Conservation (phyloP, 352 stramenopile species). For the Globisporangium abappressorium region DNA sequence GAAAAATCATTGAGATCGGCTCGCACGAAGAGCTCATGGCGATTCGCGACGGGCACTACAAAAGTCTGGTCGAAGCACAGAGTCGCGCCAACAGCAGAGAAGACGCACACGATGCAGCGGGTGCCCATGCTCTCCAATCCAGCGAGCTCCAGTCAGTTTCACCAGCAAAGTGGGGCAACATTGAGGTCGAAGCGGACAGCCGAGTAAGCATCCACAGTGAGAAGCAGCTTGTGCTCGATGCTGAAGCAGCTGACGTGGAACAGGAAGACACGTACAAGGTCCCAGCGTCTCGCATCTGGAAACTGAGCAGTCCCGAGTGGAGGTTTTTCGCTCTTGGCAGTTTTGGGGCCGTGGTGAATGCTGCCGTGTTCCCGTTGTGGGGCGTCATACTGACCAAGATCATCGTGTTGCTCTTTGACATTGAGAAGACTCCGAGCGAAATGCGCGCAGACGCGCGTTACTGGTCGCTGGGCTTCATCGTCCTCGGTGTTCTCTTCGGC, state of each 20-base stretch:
- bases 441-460: slow-evolving; percentile 30
- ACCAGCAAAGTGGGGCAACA: neutral
- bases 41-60: slow-evolving; percentile 44
- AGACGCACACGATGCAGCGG: neutral
- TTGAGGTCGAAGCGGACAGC: slow-evolving; percentile 1
- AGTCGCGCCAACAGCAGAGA: neutral
- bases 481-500: slow-evolving; percentile 36
- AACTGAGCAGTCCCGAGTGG: slow-evolving; percentile 39
- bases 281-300: slow-evolving; percentile 37
- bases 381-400: slow-evolving; percentile 56
- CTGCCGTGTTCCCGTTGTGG: slow-evolving; percentile 40
- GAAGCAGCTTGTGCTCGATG: slow-evolving; percentile 27
- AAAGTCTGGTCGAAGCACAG: slow-evolving; percentile 26
- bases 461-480: slow-evolving; percentile 34
- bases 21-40: slow-evolving; percentile 91
- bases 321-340: slow-evolving; percentile 40
- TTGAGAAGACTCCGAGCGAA: slow-evolving; percentile 21
- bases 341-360: slow-evolving; percentile 38
- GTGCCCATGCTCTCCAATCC: neutral
- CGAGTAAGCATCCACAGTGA: slow-evolving; percentile 49
- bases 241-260: neutral
- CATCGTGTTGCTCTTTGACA: slow-evolving; percentile 46
- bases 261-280: neutral
- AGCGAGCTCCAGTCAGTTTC: neutral
- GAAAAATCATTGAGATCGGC: slow-evolving; percentile 89